A percentile compares a stretch with the other conserved stretches of the same genome.
Evolutionary conservation across 2,329 filamentous ascomycete genomes (phyloP).

Genomic region (Cladosporium sphaerospermum): DNA sequence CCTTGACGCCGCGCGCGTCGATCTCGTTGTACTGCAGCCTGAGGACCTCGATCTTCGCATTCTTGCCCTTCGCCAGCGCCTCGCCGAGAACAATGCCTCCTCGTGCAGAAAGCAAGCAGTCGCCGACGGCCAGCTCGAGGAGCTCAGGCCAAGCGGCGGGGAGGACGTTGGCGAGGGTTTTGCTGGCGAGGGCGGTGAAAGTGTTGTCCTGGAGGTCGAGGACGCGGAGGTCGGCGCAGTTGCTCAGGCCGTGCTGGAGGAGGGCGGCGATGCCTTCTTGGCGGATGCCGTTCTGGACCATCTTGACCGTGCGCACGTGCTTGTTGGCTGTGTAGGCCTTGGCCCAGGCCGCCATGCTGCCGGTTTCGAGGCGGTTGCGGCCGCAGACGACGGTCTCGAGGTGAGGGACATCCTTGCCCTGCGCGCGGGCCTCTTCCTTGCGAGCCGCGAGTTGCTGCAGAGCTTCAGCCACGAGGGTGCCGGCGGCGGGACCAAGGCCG

Average conservation of each 20-base stretch:
- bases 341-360: constrained; percentile 93
- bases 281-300: constrained; percentile 97
- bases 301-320: constrained; percentile 79
- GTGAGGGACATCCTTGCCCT: constrained; percentile 66
- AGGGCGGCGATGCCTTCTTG: constrained; percentile 85
- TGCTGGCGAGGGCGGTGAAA: constrained; percentile 76
- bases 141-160: constrained; percentile 63
- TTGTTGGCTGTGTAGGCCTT: constrained; percentile 74
- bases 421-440: constrained; percentile 71
- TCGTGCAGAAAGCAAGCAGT: constrained; percentile 74
- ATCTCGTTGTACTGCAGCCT: constrained; percentile 94
- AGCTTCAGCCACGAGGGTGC: constrained; percentile 81
- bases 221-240: constrained; percentile 62
- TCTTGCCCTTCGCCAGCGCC: constrained; percentile 68
- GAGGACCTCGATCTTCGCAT: constrained; percentile 71
- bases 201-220: constrained; percentile 97
- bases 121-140: constrained; percentile 78
- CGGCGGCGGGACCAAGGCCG: constrained; percentile 85
- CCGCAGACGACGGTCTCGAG: constrained; percentile 97
- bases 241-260: constrained; percentile 68
- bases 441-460: constrained; percentile 75
- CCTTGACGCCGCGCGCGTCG: constrained; percentile 65
- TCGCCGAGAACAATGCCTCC: constrained; percentile 68
- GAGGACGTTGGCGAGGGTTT: constrained; percentile 68
- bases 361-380: constrained; percentile 90